A percentile compares a stretch with the other conserved stretches of the same genome.
phyloP scores from a whole-genome alignment of 2,329 filamentous ascomycete species.

The Penicillium sp. region DNA sequence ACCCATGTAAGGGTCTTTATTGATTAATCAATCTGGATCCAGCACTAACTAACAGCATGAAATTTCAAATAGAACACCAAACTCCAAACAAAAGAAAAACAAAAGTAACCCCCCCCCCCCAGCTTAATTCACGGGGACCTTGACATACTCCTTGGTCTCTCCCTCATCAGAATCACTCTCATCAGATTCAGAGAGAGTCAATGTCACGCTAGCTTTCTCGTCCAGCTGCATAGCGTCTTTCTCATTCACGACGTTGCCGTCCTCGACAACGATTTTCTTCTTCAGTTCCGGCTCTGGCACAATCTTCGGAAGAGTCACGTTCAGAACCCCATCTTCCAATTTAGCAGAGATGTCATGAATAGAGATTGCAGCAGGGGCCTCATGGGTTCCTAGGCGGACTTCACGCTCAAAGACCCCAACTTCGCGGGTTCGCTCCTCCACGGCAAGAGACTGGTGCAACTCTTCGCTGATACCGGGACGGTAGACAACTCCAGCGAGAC shows the following conservation, averaged over 20 bases:
- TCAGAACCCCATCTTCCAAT: constrained; percentile 76
- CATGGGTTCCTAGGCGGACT: constrained; percentile 59
- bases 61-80: not conserved
- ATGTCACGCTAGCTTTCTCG: constrained; percentile 26
- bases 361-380: constrained; percentile 66
- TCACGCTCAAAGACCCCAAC: constrained; percentile 75
- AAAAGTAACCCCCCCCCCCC: not conserved
- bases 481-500: constrained; percentile 72
- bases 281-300: constrained; percentile 41
- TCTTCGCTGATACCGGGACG: constrained; percentile 71
- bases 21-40: constrained; percentile 2
- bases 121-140: constrained; percentile 28
- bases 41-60: constrained; percentile 1
- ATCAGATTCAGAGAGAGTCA: constrained; percentile 25
- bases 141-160: constrained; percentile 31
- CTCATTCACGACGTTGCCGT: constrained; percentile 18
- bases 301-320: constrained; percentile 75
- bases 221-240: constrained; percentile 29
- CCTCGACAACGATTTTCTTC: constrained; percentile 26
- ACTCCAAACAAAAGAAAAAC: constrained; percentile 1
- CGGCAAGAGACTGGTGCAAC: constrained; percentile 65
- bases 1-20: not conserved
- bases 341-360: constrained; percentile 70
- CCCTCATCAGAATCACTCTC: constrained; percentile 23
- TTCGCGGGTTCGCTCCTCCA: constrained; percentile 72